phyloP scores from a whole-genome alignment of 2,329 filamentous ascomycete species.

The Graphilbum ipis-grandicollis region DNA sequence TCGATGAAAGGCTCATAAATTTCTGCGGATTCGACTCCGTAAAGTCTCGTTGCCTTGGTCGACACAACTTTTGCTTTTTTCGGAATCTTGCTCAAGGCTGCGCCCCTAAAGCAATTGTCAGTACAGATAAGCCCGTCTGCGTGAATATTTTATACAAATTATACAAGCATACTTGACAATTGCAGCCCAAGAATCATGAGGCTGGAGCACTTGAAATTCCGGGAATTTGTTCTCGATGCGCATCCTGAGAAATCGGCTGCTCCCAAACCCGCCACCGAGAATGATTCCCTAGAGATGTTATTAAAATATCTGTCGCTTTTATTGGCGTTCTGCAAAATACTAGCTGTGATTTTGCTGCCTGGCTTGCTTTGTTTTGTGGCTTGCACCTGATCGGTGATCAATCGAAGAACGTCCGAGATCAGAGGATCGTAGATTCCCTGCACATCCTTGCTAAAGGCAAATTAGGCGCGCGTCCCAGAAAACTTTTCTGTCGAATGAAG shows the following conservation, averaged over 20 bases:
- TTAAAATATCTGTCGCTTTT: not conserved
- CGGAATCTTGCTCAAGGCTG: not conserved
- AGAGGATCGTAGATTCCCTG: not conserved
- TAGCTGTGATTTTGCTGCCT: not conserved
- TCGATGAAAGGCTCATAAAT: not conserved
- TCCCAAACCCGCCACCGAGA: conserved; percentile 21
- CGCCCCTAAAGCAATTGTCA: not conserved
- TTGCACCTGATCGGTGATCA: conserved; percentile 7
- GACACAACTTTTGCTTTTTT: not conserved
- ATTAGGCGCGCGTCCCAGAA: no score
- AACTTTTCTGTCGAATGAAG: no score
- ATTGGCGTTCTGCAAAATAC: no score
- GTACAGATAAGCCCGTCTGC: no score
- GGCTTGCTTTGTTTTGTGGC: not conserved
- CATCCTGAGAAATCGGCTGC: conserved; percentile 17
- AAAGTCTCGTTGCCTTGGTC: not conserved
- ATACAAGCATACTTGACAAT: conserved; percentile 5
- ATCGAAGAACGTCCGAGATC: conserved; percentile 8
- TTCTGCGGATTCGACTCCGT: not conserved
- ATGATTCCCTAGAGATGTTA: conserved; percentile 13
- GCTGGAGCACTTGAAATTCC: conserved; percentile 16
- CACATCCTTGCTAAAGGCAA: not conserved
- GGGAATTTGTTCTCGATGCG: conserved; percentile 12
- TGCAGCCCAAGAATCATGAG: conserved; percentile 11
- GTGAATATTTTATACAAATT: no score